A percentile compares a stretch with the other conserved stretches of the same genome.
Evolutionary conservation across 805 yeast species (phyloP).

Genomic region (Candida sakaeoensis): DNA sequence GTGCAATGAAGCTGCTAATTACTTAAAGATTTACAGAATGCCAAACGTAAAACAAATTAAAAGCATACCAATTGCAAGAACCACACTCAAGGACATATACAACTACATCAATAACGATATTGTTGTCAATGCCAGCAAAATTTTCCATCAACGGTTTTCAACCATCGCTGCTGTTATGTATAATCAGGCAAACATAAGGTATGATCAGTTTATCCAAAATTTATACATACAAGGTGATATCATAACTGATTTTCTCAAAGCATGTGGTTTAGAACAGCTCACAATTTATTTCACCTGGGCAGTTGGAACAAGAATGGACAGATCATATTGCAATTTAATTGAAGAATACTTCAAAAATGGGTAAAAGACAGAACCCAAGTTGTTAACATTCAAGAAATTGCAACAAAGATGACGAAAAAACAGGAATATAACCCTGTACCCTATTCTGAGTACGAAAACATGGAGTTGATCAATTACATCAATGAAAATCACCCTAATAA

Average conservation of each 20-base stretch:
- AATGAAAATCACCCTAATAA: not conserved
- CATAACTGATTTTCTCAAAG: not conserved
- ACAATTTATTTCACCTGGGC: not conserved
- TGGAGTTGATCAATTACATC: not conserved
- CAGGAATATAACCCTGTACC: not conserved
- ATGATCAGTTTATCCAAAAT: not conserved
- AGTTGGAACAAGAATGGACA: not conserved
- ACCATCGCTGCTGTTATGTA: not conserved
- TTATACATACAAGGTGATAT: not conserved
- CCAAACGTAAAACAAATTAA: not conserved
- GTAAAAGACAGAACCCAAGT: not conserved
- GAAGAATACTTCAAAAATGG: not conserved
- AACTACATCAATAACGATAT: not conserved
- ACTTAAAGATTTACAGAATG: not conserved
- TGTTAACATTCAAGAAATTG: not conserved
- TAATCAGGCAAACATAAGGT: not conserved
- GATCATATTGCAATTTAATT: not conserved
- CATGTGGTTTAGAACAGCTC: not conserved
- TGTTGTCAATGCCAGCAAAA: not conserved
- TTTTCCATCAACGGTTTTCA: not conserved
- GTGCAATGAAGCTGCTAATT: not conserved
- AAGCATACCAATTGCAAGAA: not conserved
- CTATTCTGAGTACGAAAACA: not conserved
- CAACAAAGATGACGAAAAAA: not conserved
- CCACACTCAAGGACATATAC: not conserved